These are phyloP conservation scores for Fusarium subtropicale DNA, from an alignment of 2,329 filamentous ascomycete genomes.

Conservation along the genomic window DNA sequence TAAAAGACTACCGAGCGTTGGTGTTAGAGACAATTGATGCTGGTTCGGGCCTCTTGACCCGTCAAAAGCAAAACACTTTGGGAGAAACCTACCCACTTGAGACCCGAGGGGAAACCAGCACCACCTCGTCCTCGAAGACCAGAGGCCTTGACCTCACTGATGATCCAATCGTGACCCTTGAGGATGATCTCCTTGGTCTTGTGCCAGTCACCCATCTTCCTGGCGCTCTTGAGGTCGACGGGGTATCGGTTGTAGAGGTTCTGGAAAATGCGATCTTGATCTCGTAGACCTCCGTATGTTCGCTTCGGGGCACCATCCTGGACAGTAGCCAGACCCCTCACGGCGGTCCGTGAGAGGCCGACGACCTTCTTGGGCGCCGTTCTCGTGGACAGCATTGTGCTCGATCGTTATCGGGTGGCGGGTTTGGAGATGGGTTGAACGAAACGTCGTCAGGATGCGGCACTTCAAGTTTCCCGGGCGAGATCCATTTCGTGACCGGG, in stretches of 20 bases:
- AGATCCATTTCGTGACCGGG: constrained; percentile 48
- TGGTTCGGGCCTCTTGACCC: constrained; percentile 35
- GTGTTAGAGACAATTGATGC: constrained; percentile 38
- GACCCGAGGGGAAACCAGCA: constrained; percentile 95
- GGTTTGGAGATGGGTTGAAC: constrained; percentile 48
- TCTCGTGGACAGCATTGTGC: constrained; percentile 60
- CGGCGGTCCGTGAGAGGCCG: constrained; percentile 58
- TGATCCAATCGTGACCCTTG: constrained; percentile 99
- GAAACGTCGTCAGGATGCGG: constrained; percentile 51
- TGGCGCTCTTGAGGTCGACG: constrained; percentile 89
- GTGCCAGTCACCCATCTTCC: constrained; percentile 99
- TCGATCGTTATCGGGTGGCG: constrained; percentile 50
- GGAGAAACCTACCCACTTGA: constrained; percentile 89
- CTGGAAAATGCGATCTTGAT: constrained; percentile 99
- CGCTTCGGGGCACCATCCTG: constrained; percentile 78
- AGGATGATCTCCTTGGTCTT: constrained; percentile 98
- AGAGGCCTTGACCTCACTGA: constrained; percentile 95
- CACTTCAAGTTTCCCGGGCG: constrained; percentile 52
- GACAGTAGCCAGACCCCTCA: constrained; percentile 83
- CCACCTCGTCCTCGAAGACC: constrained; percentile 95
- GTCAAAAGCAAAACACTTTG: constrained; percentile 11
- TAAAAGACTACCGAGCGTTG: constrained; percentile 79
- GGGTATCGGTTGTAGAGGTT: constrained; percentile 96
- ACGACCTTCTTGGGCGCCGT: constrained; percentile 55
- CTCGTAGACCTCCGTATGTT: constrained; percentile 86